Base-by-base conservation (phyloP, 306 rosid species). In the Luffa aegyptiaca region DNA sequence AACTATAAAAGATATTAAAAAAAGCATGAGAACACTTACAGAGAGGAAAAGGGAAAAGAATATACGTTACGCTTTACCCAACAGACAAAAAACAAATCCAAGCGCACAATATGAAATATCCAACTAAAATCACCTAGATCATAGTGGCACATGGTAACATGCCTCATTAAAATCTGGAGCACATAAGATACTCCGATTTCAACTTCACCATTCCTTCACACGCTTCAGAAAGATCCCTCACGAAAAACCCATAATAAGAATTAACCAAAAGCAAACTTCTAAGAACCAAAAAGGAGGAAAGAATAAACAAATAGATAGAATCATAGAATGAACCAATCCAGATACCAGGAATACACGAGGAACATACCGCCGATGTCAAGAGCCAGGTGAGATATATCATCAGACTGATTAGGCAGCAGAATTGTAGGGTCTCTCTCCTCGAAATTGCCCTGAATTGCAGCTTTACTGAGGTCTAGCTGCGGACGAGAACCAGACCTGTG, bases 381-480 rank as follows among this genome's bases (percentile, higher is more conserved):
- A 81, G 98, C 97, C 8, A 96, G 84, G 77, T 93, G 99, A 82
- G 94, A 91, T 36, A 96, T 78, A 81, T 96, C 96, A 87, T 96
- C 98, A 77, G 99, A 93, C 83, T 96, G 99, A 79, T 96, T 96
- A 26, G 99, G 99, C 87, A 93, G 82, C 81, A 96, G 86, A 74
- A 96, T 96, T 12, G 97, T 89, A 18, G 98, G 99, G 83, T 93
- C 87, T 80, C 87, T 93, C 88, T 89, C 98, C 85, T 90, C 98
- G 26, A 87, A 88, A 86, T 88, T 91, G 1, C 91, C 92, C 81
- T 91, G 88, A 84, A 96, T 93, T 76, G 92, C 96, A 63, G 99
- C 99, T 81, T 96, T 96, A 86, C 98, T 96, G 6, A 93, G 93
- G 87, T 96, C 99, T 58, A 96, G 90, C 81, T 89, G 99, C 5